Evolutionary conservation across 2,329 filamentous ascomycete genomes (phyloP), one percentile per base, ranked within the genome.

Genomic region (Fusarium hostae): DNA sequence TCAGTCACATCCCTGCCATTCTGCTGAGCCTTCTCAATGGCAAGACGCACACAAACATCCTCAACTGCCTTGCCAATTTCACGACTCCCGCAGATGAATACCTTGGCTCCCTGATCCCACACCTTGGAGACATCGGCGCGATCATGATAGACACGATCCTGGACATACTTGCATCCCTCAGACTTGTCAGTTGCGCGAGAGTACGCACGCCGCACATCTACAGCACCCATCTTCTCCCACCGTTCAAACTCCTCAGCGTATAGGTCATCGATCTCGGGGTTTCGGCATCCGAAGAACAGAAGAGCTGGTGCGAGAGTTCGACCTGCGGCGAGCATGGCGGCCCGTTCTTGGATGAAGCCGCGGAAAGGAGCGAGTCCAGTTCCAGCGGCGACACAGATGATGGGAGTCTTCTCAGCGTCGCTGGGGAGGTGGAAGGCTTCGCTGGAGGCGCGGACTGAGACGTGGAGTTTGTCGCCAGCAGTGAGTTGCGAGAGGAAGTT

Each of bases 61-160:
- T 83, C 81, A 20, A 89, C 81, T 0, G 81, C 86, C 56, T 84
- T 82, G 22, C 85, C 86, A 2, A 89, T 81, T 18, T 81, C 81
- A 8, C 83, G 81, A 45, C 87, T 88, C 7, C 91, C 91, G 76
- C 91, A 94, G 4, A 92, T 86, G 74, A 88, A 93, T 1, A 91
- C 80, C 74, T 87, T 86, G 1, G 90, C 85, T 7, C 82, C 85
- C 12, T 76, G 68, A 9, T 78, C 64, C 83, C 84, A 86, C 24
- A 85, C 75, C 26, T 78, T 70, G 18, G 75, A 66, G 5, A 85
- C 68, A 41, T 83, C 80, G 4, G 80, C 75, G 9, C 78, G 71
- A 58, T 84, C 79, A 6, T 75, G 78, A 13, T 73, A 77, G 56
- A 87, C 63, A 9, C 82, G 75, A 48, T 87, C 81, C 77, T 86